Conservation (phyloP, 176 grass and related monocot species). For the Leersia perrieri region DNA sequence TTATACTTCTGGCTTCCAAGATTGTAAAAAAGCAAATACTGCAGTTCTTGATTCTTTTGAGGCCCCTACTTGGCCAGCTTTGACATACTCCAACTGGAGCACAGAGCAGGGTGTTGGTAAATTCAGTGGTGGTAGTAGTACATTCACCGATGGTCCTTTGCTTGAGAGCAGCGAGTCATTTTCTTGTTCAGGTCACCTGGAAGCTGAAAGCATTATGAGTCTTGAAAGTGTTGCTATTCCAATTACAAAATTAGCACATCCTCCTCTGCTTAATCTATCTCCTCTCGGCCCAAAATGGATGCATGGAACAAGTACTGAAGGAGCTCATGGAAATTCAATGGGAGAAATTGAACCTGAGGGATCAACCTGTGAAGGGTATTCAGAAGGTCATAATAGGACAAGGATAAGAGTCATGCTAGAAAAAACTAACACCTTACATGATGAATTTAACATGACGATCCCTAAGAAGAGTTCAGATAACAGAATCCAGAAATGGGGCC, state of each 20-base stretch:
- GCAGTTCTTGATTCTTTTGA: conserved; percentile 39
- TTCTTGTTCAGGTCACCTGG: conserved; percentile 38
- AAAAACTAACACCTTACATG: conserved; percentile 45
- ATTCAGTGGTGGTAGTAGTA: conserved; percentile 40
- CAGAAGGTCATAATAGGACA: conserved; percentile 38
- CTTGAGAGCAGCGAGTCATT: conserved; percentile 48
- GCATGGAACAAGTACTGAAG: conserved; percentile 52
- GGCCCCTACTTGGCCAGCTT: conserved; percentile 27
- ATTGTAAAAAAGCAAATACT: conserved; percentile 73
- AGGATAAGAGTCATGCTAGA: conserved; percentile 26
- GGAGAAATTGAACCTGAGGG: conserved; percentile 48
- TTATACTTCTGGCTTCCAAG: conserved; percentile 43
- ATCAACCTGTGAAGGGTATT: conserved; percentile 34
- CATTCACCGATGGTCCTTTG: conserved; percentile 75
- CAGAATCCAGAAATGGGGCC: conserved; percentile 17
- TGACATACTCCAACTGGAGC: conserved; percentile 20
- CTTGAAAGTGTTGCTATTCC: conserved; percentile 28
- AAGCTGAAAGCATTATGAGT: conserved; percentile 31
- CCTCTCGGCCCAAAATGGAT: conserved; percentile 86
- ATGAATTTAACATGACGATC: conserved; percentile 51
- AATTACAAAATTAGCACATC: conserved; percentile 53
- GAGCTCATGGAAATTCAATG: conserved; percentile 37
- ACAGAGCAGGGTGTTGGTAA: conserved; percentile 11
- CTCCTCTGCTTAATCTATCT: conserved; percentile 66
- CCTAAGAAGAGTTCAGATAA: conserved; percentile 32